Base-by-base conservation (phyloP, 495 filamentous ascomycete species). In the Aspergillus ellipticus region DNA sequence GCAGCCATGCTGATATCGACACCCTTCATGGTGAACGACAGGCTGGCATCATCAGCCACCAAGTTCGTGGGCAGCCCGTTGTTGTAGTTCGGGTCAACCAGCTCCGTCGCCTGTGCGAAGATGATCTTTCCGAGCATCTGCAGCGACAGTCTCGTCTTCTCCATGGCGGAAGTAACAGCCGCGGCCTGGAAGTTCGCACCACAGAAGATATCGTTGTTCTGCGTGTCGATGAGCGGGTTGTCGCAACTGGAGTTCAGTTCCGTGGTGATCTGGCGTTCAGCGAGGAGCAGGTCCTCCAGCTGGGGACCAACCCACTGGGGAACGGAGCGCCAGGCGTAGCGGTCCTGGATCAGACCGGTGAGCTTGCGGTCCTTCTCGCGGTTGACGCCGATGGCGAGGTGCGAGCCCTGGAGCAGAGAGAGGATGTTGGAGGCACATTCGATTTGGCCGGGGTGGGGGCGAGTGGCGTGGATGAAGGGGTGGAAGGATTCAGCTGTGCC, bases 171-270 rank as follows among this genome's bases (percentile, higher is more conserved):
- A 0, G 85, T 85, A n/a, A 88, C 58, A 5, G 77, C 67, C 0
- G 66, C 65, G 0, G 85, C 85, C 57, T 88, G 85, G 65, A 88
- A 88, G 63, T 88, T 88, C 42, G 77, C 80, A 16, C 84, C 84
- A 42, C 77, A 76, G 57, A 79, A 76, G 13, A 85, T 72, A 2
- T 53, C 48, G 0, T 57, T 47, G 2, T 46, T 51, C 9, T 51
- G 41, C 1, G 67, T 59, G 54, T 87, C 75, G 41, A 87, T 63
- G 13, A 89, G 67, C 4, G 85, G 85, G 64, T 88, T 88, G 60
- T 88, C 85, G 9, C 78, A 79, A 2, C 82, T 78, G 6, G 84
- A 85, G 58, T 87, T 88, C 52, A 84, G 74, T 56, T 89, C 85
- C 2, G 67, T 69, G 4, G 66, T 58, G 29, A 88, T 60, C 45